Base-by-base conservation (phyloP, 1,284 basidiomycete species). In the Sphagnurus paluster region DNA sequence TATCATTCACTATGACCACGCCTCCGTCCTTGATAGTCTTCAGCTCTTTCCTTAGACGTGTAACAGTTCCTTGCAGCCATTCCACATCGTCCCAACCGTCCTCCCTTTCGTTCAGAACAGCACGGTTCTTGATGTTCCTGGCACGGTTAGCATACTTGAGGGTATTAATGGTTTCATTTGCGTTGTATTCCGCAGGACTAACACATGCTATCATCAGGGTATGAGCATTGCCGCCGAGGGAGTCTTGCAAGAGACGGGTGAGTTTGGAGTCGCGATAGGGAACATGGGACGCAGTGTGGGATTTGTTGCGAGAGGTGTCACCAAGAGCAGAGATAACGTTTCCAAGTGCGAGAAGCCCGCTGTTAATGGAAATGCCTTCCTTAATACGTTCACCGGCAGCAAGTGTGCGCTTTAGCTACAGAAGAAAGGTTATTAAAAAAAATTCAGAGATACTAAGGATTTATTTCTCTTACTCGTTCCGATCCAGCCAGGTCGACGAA, bases 171-270 rank as follows among this genome's bases (percentile, higher is more conserved):
- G 97, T 98, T 69, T 99, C 96, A 54, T 78, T 85, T 4, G 90
- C 82, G 67, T 99, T 99, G 82, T 85, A 96, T 68, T 99, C 97
- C 0, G 89, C 88, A 9, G 95, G 90, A 54, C 93, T 96, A 50
- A 98, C 88, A 67, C 97, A 99, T 8, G 96, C 96, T 56, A 99
- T 94, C 97, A 99, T 99, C 54, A 98, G 85, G 2, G 97, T 99
- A 61, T 97, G 90, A 1, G 96, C 90, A 66, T 98, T 99, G 29
- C 96, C 96, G 38, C 96, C 96, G n/a, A 99, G 82, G 10, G 95
- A 98, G 67, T 98, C 95, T 84, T 98, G 95, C 11, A 98, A 75
- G 49, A 88, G 70, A 33, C 94, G 85, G 3, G 94, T 98, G 56
- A 98, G 87, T 68, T 98, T 99, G 10, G 93, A 96, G 70, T 98